Percentiles rank a stretch among this genome's conserved stretches.
These are phyloP conservation scores for Populus trichocarpa DNA, from an alignment of 441 rosid genomes.

Conservation along the genomic window DNA sequence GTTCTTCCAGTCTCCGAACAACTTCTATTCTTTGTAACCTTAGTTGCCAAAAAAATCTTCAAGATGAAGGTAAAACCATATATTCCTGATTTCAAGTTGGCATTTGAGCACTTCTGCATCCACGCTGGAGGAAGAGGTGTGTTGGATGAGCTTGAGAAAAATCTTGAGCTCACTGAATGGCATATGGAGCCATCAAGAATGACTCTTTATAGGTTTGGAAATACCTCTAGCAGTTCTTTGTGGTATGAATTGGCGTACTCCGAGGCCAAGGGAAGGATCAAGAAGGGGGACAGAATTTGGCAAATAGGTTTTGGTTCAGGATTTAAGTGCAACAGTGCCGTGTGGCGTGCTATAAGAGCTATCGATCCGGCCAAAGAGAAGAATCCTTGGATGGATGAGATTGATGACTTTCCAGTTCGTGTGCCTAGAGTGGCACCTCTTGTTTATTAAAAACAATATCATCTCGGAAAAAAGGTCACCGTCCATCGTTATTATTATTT, in stretches of 20 bases:
- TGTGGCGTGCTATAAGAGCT: conserved; percentile 55
- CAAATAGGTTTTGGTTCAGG: conserved; percentile 91
- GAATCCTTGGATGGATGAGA: conserved; percentile 60
- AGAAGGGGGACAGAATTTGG: conserved; percentile 66
- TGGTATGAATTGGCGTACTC: conserved; percentile 78
- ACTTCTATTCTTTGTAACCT: conserved; percentile 44
- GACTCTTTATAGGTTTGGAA: conserved; percentile 76
- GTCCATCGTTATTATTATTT: too few species aligned
- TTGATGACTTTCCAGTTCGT: conserved; percentile 49
- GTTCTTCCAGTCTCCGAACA: conserved; percentile 70
- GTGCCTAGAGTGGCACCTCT: conserved; percentile 16
- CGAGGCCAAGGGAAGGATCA: conserved; percentile 62
- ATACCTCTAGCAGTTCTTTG: conserved; percentile 75
- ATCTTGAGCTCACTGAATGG: conserved; percentile 54
- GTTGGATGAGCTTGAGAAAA: conserved; percentile 64
- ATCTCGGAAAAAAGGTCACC: too few species aligned
- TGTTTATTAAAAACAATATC: not conserved
- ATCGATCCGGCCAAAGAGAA: conserved; percentile 30
- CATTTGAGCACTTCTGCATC: conserved; percentile 75
- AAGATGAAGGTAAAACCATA: conserved; percentile 49
- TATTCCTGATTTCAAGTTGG: conserved; percentile 63
- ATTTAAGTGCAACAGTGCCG: conserved; percentile 71
- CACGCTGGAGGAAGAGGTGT: conserved; percentile 83
- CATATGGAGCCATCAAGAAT: conserved; percentile 82
- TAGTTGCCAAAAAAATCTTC: conserved; percentile 44